Evolutionary conservation across 495 filamentous ascomycete species (phyloP).

Genomic region (Thermothielavioides terrestris): DNA sequence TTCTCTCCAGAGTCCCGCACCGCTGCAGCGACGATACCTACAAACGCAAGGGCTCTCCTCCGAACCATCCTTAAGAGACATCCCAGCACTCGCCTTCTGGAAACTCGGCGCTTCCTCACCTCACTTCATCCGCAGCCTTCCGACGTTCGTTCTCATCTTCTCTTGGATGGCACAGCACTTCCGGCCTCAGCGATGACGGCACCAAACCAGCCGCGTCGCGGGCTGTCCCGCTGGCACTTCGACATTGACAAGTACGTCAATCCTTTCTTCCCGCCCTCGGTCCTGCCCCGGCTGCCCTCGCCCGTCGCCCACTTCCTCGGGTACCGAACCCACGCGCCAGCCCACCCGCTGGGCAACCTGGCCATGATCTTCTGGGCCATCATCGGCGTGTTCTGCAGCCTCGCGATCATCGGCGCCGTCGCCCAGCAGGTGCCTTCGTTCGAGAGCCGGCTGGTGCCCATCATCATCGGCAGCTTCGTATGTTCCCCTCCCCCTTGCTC

Average conservation of each 20-base stretch:
- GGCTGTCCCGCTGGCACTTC: conserved; percentile 39
- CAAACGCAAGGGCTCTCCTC: no score
- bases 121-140: no score
- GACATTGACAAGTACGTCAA: conserved; percentile 61
- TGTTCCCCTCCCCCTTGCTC: conserved; percentile 11
- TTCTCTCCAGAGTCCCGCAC: no score
- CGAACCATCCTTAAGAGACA: no score
- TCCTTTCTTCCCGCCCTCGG: conserved; percentile 47
- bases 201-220: background rate
- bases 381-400: conserved; percentile 44
- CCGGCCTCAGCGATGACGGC: background rate
- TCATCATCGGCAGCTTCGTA: conserved; percentile 47
- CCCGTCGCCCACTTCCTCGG: conserved; percentile 46
- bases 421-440: conserved; percentile 31
- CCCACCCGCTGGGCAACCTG: conserved; percentile 40
- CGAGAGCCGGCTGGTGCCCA: conserved; percentile 29
- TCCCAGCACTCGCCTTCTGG: no score
- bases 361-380: conserved; percentile 43
- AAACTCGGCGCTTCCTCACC: background rate
- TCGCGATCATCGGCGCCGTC: conserved; percentile 41
- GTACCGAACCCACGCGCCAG: conserved; percentile 28
- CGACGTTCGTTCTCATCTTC: background rate
- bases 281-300: conserved; percentile 37
- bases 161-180: background rate
- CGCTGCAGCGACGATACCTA: no score